Base-by-base conservation (phyloP, 2,329 filamentous ascomycete genomes). In the Neurospora crassa region DNA sequence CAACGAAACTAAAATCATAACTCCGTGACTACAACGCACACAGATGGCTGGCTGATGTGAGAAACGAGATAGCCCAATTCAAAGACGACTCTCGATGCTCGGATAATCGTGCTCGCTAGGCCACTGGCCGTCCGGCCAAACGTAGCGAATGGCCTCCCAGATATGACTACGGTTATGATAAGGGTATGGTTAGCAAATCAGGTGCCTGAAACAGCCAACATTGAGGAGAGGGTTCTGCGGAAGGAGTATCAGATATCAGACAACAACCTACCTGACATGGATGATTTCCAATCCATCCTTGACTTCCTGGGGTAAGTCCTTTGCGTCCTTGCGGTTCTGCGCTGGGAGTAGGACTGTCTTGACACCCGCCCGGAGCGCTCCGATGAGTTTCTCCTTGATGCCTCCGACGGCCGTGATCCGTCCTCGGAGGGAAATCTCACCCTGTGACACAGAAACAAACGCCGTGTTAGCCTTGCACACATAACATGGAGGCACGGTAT, bases 311-410 rank as follows among this genome's bases (percentile, higher is more conserved):
- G 96, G 96, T 70, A 98, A 84, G 81, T 98, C 95, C 81, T 92
- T 92, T 72, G 92, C 91, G 79, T 99, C 96, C 82, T 98, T 98
- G 74, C 90, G 88, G 80, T 99, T 99, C 76, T 92, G 91, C 41
- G 91, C 88, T 3, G 96, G 96, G 8, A 99, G 84, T 72, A 99
- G 81, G 8, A 99, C 95, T 41, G 93, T 95, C 86, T 97, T 97
- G 73, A 99, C 95, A 40, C 96, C 96, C 1, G 96, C 96, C 70
- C 95, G 88, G 78, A 96, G 85, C 10, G 96, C 96, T 29, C 96
- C 96, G 78, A 99, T 98, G 70, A 98, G 86, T 82, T 99, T 99
- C 88, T 99, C 95, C 83, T 98, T 97, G 83, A 99, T 98, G 20
- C 96, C 96, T 70, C 96, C 96, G 43, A 99, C 96, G 37, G 95